These are phyloP conservation scores for Pichia nakasei DNA, from an alignment of 805 yeast species.

Conservation along the genomic window DNA sequence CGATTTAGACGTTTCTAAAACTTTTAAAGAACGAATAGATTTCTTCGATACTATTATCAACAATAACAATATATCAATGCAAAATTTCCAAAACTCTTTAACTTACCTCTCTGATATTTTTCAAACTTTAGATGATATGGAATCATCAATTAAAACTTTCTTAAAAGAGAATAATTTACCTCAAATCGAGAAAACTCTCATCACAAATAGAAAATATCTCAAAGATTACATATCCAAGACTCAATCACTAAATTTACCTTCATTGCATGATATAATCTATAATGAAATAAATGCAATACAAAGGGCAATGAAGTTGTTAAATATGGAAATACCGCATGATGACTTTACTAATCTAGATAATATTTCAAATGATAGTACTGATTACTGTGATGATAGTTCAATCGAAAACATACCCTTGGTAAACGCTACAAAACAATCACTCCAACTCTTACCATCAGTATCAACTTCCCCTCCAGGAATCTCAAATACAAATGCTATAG, in stretches of 20 bases:
- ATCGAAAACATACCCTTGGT: background rate
- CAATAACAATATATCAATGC: slow-evolving; percentile 5
- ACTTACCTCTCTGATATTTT: slow-evolving; percentile 22
- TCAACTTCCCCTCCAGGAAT: slow-evolving; percentile 5
- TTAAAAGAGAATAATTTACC: slow-evolving; percentile 13
- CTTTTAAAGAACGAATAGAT: slow-evolving; percentile 18
- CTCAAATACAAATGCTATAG: background rate
- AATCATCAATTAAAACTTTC: slow-evolving; percentile 14
- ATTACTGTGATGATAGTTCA: slow-evolving; percentile 1
- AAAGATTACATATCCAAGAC: slow-evolving; percentile 11
- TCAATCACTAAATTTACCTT: slow-evolving; percentile 9
- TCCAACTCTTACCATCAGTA: background rate
- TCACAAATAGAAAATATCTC: slow-evolving; percentile 9
- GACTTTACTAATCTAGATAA: too few species aligned
- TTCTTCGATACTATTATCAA: slow-evolving; percentile 20
- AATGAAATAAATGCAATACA: slow-evolving; percentile 21
- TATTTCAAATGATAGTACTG: slow-evolving; percentile 4
- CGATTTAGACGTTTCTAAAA: slow-evolving; percentile 12
- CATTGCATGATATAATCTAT: slow-evolving; percentile 13
- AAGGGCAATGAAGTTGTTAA: slow-evolving; percentile 17
- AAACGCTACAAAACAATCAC: slow-evolving; percentile 1
- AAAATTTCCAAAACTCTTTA: slow-evolving; percentile 16
- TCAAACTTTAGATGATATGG: slow-evolving; percentile 18
- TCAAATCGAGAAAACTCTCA: slow-evolving; percentile 10
- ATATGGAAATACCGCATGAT: slow-evolving; percentile 7